Base-by-base conservation (phyloP, 2,329 filamentous ascomycete genomes). In the Chrysoporthe austroafricana region DNA sequence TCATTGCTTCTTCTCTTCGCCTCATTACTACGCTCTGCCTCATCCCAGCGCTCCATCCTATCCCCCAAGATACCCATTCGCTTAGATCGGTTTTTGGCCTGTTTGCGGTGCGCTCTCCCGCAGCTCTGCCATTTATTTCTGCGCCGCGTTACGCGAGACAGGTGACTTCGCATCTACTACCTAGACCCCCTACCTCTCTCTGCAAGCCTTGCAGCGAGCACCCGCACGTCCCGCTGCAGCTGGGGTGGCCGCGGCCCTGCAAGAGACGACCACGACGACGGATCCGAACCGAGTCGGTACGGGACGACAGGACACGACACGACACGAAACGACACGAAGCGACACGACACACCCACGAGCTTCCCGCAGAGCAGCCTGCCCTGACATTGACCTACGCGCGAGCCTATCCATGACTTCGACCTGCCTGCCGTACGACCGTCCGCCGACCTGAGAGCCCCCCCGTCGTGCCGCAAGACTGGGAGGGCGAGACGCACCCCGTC, bases 1-100 rank as follows among this genome's bases (percentile, higher is more conserved):
- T 60, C 57, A 60, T 60, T 60, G 57, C 57, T 44, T 43, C 39
- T 42, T 60, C 39, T 39, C 26, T 26, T 42, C 57, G 14, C 39
- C 18, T 18, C 39, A 43, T 60, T 26, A 26, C 57, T 60, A 26
- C 39, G 26, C 57, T 32, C 44, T 34, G 16, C 57, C 39, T 43
- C 36, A 43, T n/a, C 26, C 26, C 36, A 43, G 13, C 39, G n/a
- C 44, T 13, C 39, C 57, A 8, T 60, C 57, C 18, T 60, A 18
- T 32, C 57, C 21, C 39, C 39, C n/a, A 42, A 26, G 57, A 60
- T 60, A 44, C 57, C 57, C 57, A 42, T 44, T 32, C 18, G 32
- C 44, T 42, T 44, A 60, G 39, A 32, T 60, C 26, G 57, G 42
- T 26, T 21, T 60, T 60, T 26, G 21, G 44, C 39, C 26, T 42